Evolutionary conservation across 2,329 filamentous ascomycete species (phyloP), one percentile per base, ranked within the genome.

Genomic region (Pyrenochaeta sp.): DNA sequence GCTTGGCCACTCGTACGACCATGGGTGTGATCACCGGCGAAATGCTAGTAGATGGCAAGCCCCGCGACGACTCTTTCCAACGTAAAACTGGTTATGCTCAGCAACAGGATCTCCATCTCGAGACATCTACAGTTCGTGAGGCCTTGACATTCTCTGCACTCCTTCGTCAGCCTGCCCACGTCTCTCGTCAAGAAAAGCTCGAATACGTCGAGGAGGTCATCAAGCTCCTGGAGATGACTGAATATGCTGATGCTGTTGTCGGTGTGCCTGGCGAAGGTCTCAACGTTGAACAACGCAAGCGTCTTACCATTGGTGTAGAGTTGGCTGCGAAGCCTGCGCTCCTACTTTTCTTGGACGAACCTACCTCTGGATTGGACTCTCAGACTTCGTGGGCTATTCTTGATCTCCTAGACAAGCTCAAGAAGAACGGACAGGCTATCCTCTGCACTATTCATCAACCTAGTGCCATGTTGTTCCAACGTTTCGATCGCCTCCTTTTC

Each of bases 371-470:
- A 77, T 84, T 96, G 14, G 93, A 96, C 72, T 90, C 85, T 64
- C 91, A 96, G 71, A 96, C 92, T 1, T 93, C 91, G 1, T 96
- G 90, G 90, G 89, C 90, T 53, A 96, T 96, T 66, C 81, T 91
- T 31, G 87, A 90, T 68, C 81, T 96, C 8, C 81, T 97, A 27
- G 88, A 95, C 72, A 96, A 95, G 73, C 80, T 96, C 22, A 90
- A 90, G 60, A 88, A 93, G 70, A 88, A 85, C 51, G 92, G 93
- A 11, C 68, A 71, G 39, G 92, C 93, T 37, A 90, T 96, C 72
- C 84, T 96, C n/a, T 96, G 91, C 75, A 96, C 93, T 0, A 96
- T 96, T 49, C 93, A 97, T 70, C 93, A 97, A 72, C 93, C 93
- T n/a, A 95, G 90, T 10, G 91, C 92, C 22, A 91, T 96, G 81